Base-by-base conservation (phyloP, 495 filamentous ascomycete species). In the Talaromyces ruber region DNA sequence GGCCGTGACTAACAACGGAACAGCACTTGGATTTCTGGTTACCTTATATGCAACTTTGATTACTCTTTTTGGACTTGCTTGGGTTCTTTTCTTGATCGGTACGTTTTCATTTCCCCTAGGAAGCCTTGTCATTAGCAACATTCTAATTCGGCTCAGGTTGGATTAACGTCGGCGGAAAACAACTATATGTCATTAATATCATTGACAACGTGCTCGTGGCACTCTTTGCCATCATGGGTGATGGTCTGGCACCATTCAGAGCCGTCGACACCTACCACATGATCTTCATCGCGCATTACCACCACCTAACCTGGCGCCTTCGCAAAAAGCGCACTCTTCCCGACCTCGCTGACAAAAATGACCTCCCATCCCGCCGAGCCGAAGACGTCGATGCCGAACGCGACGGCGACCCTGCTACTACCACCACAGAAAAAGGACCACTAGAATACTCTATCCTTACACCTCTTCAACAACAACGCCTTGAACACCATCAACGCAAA, bases 21-120 rank as follows among this genome's bases (percentile, higher is more conserved):
- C 12, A 81, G 78, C 90, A 9, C 77, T 93, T 29, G 90, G 90
- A 6, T 86, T 91, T 64, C 75, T 90, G 26, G 84, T 93, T 25
- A 91, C 88, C 6, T 70, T 92, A 9, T 93, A 93, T 66, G 89
- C 88, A n/a, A 86, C 84, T 8, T 74, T 92, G 12, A 90, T 93
- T 63, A 93, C 89, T 0, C 76, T 90, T 6, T 93, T 92, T 61
- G 90, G 90, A 63, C 79, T 90, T 53, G 88, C 86, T 1, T 93
- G 90, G 90, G 89, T 93, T 0, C 80, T 93, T 32, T 92, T 91
- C 74, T 72, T 93, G 53, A 93, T 93, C 65, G 89, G 77, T 78
- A 71, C 4, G 29, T 50, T 9, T 39, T 39, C 11, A 16, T 9
- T 39, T 39, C 11, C 4, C 34, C 14, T 6, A 34, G n/a, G n/a